phyloP scores from a whole-genome alignment of 169 alveolate species.

The Babesia bovis region DNA sequence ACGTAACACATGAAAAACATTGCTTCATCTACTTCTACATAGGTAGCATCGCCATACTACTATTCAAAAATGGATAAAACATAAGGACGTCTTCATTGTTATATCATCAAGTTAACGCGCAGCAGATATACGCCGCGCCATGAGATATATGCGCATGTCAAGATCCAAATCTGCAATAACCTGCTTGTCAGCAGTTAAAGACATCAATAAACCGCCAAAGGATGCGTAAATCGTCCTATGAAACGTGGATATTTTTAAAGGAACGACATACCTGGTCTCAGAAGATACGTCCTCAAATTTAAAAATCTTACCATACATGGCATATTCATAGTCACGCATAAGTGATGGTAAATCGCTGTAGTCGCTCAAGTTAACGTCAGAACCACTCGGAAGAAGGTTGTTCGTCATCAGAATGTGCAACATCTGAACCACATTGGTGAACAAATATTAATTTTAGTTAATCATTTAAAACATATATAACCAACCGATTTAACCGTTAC shows the following conservation, averaged over 20 bases:
- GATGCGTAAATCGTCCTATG: slow-evolving; percentile 78
- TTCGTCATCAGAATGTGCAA: slow-evolving; percentile 55
- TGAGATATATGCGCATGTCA: slow-evolving; percentile 86
- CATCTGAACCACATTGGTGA: no score
- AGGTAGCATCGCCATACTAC: slow-evolving; percentile 97
- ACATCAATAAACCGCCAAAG: slow-evolving; percentile 89
- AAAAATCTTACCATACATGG: slow-evolving; percentile 88
- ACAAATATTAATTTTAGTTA: not conserved
- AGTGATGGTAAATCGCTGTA: slow-evolving; percentile 70
- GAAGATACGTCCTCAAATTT: slow-evolving; percentile 88
- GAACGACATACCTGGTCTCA: slow-evolving; percentile 77
- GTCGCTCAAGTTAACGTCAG: slow-evolving; percentile 55
- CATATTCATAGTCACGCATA: slow-evolving; percentile 85
- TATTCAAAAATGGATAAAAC: slow-evolving; percentile 96
- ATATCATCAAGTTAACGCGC: slow-evolving; percentile 26
- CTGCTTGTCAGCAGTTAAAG: slow-evolving; percentile 89
- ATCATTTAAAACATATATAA: not conserved
- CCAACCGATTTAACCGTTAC: slow-evolving; percentile 81
- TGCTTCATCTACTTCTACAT: slow-evolving; percentile 99
- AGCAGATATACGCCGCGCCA: slow-evolving; percentile 69
- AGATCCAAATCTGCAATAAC: slow-evolving; percentile 86
- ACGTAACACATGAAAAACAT: slow-evolving; percentile 99
- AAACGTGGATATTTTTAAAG: not conserved
- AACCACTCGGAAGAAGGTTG: slow-evolving; percentile 59
- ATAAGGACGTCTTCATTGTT: not conserved